Conservation (phyloP, 2,329 filamentous ascomycete species). For the Diplocarpon rosae region DNA sequence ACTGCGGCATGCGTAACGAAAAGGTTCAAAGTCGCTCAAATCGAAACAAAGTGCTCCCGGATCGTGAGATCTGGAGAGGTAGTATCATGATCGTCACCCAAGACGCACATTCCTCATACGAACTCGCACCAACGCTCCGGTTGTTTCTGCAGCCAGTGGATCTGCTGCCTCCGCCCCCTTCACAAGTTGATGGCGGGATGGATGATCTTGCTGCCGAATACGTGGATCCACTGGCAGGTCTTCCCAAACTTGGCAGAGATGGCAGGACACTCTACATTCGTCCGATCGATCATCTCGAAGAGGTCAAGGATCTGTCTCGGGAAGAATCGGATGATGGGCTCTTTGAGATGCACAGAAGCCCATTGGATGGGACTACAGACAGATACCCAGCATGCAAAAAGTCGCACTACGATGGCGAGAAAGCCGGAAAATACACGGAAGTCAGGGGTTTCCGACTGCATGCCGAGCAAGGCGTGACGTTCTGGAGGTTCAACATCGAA, state of each 20-base stretch:
- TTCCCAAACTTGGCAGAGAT: slow-evolving; percentile 73
- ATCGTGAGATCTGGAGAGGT: slow-evolving; percentile 81
- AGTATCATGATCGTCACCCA: slow-evolving; percentile 92
- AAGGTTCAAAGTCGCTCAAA: slow-evolving; percentile 29
- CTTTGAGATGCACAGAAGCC: slow-evolving; percentile 57
- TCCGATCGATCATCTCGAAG: slow-evolving; percentile 76
- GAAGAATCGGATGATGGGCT: slow-evolving; percentile 74
- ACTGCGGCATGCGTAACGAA: slow-evolving; percentile 70
- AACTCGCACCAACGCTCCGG: slow-evolving; percentile 67
- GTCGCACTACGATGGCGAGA: slow-evolving; percentile 62
- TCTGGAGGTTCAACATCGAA: slow-evolving; percentile 95
- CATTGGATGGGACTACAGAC: slow-evolving; percentile 40
- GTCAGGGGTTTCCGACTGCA: slow-evolving; percentile 75
- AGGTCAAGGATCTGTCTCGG: slow-evolving; percentile 65
- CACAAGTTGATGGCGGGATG: slow-evolving; percentile 51
- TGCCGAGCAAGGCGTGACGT: slow-evolving; percentile 76
- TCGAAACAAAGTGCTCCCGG: slow-evolving; percentile 30
- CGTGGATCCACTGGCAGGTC: slow-evolving; percentile 78
- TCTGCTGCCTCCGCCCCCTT: slow-evolving; percentile 66
- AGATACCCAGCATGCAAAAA: slow-evolving; percentile 42
- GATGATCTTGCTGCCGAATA: slow-evolving; percentile 64
- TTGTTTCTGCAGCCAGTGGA: slow-evolving; percentile 83
- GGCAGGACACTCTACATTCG: slow-evolving; percentile 82
- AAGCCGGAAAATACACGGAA: slow-evolving; percentile 69
- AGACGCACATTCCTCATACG: slow-evolving; percentile 74